Percentiles rank a stretch among this genome's conserved stretches.
Conservation (phyloP, 2,329 filamentous ascomycete genomes). For the Dothidotthia symphoricarpi region DNA sequence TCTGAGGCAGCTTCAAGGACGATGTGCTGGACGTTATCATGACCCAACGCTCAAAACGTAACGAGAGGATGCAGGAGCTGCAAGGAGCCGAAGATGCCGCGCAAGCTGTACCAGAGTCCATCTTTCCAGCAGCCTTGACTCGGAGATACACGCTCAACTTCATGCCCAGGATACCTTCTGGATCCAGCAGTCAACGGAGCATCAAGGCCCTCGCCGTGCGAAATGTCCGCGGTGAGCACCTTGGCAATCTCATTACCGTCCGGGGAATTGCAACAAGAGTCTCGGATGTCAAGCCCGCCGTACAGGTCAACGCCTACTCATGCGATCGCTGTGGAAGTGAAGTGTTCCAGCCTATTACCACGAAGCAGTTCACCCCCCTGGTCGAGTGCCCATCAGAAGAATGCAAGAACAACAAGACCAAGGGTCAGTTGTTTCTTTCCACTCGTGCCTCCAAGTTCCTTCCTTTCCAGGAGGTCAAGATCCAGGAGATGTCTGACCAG, state of each 20-base stretch:
- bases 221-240: conserved; percentile 86
- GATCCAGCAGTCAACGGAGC: conserved; percentile 59
- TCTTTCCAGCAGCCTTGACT: conserved; percentile 89
- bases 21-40: conserved; percentile 96
- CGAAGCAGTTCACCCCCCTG: conserved; percentile 87
- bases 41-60: conserved; percentile 83
- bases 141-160: conserved; percentile 94
- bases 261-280: conserved; percentile 92
- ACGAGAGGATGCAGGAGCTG: conserved; percentile 64
- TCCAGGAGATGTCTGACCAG: conserved; percentile 98
- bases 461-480: conserved; percentile 97
- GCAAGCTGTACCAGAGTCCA: conserved; percentile 67
- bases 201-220: conserved; percentile 79
- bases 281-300: conserved; percentile 94
- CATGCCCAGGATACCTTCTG: conserved; percentile 78
- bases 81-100: conserved; percentile 47
- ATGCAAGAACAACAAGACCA: conserved; percentile 85
- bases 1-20: conserved; percentile 76
- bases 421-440: conserved; percentile 89
- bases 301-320: conserved; percentile 97
- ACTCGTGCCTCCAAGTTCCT: conserved; percentile 96
- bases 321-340: conserved; percentile 96
- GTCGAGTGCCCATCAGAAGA: conserved; percentile 85
- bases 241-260: conserved; percentile 90
- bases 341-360: conserved; percentile 92